Evolutionary conservation across 352 stramenopile genomes (phyloP).

Genomic region (Pythium aquatile): DNA sequence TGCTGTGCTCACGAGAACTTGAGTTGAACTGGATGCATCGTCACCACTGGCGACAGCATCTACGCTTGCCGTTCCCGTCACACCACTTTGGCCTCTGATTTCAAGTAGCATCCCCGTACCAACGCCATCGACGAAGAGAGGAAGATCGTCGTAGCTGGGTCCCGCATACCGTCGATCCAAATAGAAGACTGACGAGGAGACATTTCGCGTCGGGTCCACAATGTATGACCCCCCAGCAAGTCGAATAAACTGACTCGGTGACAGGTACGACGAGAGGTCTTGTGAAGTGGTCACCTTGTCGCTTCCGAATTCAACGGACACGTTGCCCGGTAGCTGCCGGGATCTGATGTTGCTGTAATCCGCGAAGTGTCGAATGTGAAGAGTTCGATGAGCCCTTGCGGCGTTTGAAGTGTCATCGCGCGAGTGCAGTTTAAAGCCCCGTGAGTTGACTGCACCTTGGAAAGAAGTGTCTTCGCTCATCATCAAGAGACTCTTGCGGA

Average conservation of each 20-base stretch:
- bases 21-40: slow-evolving; percentile 24
- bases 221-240: slow-evolving; percentile 51
- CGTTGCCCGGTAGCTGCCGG: slow-evolving; percentile 41
- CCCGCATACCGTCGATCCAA: slow-evolving; percentile 51
- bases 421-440: slow-evolving; percentile 46
- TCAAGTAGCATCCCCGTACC: slow-evolving; percentile 46
- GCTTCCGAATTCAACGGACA: slow-evolving; percentile 46
- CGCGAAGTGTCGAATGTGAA: slow-evolving; percentile 55
- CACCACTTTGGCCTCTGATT: slow-evolving; percentile 21
- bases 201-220: slow-evolving; percentile 35
- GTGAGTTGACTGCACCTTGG: slow-evolving; percentile 44
- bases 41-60: slow-evolving; percentile 32
- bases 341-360: slow-evolving; percentile 36
- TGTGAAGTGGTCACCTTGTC: slow-evolving; percentile 41
- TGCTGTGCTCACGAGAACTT: slow-evolving; percentile 42
- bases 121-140: slow-evolving; percentile 51
- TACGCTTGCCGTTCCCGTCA: slow-evolving; percentile 33
- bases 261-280: slow-evolving; percentile 38
- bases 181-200: slow-evolving; percentile 38
- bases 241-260: slow-evolving; percentile 43
- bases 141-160: slow-evolving; percentile 45
- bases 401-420: slow-evolving; percentile 42
- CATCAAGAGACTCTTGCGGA: slow-evolving; percentile 43
- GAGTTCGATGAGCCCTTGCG: slow-evolving; percentile 30
- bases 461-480: slow-evolving; percentile 47